phyloP scores from a whole-genome alignment of 2,329 filamentous ascomycete genomes.

The Eutypa lata region DNA sequence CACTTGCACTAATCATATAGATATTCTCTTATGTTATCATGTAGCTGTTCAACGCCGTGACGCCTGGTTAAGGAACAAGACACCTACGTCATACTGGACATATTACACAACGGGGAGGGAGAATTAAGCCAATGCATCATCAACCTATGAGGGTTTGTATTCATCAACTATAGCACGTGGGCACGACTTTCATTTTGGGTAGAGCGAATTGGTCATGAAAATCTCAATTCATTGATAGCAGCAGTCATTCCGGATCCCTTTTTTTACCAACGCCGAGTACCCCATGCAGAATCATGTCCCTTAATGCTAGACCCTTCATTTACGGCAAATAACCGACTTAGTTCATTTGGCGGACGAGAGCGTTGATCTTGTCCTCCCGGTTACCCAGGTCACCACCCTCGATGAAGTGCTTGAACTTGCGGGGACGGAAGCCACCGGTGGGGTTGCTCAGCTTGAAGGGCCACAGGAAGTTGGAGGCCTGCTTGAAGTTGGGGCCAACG shows the following conservation, averaged over 20 bases:
- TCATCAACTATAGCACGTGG: neutral
- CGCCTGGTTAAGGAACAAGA: too few species aligned
- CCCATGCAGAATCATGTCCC: conserved; percentile 32
- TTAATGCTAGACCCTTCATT: conserved; percentile 26
- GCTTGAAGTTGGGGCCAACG: conserved; percentile 99
- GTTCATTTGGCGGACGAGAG: conserved; percentile 97
- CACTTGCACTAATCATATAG: too few species aligned
- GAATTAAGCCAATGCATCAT: too few species aligned
- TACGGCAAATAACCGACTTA: conserved; percentile 46
- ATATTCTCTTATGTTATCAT: too few species aligned
- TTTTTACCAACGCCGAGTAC: conserved; percentile 29
- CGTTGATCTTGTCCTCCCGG: conserved; percentile 98
- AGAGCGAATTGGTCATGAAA: conserved; percentile 28
- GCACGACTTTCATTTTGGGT: neutral
- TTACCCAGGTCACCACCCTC: conserved; percentile 98
- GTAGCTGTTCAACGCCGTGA: too few species aligned
- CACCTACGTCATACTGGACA: too few species aligned
- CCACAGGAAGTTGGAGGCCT: conserved; percentile 99
- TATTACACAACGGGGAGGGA: conserved; percentile 7
- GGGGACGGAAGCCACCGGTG: conserved; percentile 88
- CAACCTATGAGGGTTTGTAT: neutral
- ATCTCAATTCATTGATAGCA: conserved; percentile 33
- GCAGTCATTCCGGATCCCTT: conserved; percentile 23
- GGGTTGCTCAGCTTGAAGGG: conserved; percentile 99
- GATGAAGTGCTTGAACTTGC: conserved; percentile 99